These are phyloP conservation scores for Umbelopsis isabellina DNA, from an alignment of 192 early-diverging fungal species.

Conservation along the genomic window DNA sequence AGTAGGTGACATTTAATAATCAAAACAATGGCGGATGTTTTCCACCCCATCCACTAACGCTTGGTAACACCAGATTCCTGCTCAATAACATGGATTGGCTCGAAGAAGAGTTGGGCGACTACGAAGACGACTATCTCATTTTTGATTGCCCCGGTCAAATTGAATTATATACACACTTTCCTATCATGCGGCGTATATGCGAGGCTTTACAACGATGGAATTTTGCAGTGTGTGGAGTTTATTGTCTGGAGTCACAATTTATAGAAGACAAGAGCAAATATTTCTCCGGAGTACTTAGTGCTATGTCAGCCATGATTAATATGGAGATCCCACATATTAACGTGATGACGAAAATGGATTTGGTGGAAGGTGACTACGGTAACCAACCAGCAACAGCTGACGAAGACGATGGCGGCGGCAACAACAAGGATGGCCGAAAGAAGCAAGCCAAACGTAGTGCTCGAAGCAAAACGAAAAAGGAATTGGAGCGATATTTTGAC, in stretches of 20 bases:
- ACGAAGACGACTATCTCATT: slow-evolving; percentile 96
- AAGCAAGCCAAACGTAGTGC: slow-evolving; percentile 23
- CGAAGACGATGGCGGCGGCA: slow-evolving; percentile 51
- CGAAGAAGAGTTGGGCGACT: slow-evolving; percentile 89
- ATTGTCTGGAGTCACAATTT: slow-evolving; percentile 92
- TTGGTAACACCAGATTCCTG: slow-evolving; percentile 61
- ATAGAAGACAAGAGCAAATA: slow-evolving; percentile 95
- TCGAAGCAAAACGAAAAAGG: slow-evolving; percentile 59
- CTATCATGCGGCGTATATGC: slow-evolving; percentile 88
- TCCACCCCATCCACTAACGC: background rate
- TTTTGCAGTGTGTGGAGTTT: slow-evolving; percentile 92
- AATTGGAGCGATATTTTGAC: slow-evolving; percentile 84
- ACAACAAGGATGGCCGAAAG: slow-evolving; percentile 29
- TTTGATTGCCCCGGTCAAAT: slow-evolving; percentile 98
- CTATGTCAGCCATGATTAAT: slow-evolving; percentile 95
- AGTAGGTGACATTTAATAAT: slow-evolving; percentile 50
- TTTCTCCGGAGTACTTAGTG: slow-evolving; percentile 95
- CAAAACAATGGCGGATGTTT: background rate
- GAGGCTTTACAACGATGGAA: slow-evolving; percentile 67
- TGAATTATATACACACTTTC: slow-evolving; percentile 97
- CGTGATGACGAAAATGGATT: slow-evolving; percentile 97
- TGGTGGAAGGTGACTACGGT: slow-evolving; percentile 58
- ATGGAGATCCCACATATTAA: slow-evolving; percentile 98
- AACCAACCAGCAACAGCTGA: slow-evolving; percentile 15
- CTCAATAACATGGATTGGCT: slow-evolving; percentile 97